Percentiles rank a stretch among this genome's conserved stretches.
These are phyloP conservation scores for Verticillium nonalfalfae DNA, from an alignment of 2,329 filamentous ascomycete species.

Conservation along the genomic window DNA sequence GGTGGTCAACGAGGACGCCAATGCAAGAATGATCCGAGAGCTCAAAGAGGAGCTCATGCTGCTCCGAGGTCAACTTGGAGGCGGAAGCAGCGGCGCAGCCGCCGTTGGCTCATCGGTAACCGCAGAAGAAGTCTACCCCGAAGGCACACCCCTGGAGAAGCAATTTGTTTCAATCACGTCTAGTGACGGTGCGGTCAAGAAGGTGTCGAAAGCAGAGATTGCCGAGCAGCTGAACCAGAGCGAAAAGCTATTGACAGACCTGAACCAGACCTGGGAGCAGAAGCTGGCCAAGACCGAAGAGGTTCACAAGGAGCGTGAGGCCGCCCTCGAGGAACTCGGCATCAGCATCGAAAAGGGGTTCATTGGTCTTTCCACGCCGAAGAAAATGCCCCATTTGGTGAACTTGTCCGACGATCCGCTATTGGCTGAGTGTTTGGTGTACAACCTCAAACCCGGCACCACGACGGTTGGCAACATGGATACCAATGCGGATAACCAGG, in stretches of 20 bases:
- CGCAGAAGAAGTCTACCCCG: slow-evolving; percentile 77
- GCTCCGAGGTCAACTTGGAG: slow-evolving; percentile 77
- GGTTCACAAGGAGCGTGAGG: slow-evolving; percentile 95
- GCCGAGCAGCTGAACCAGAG: slow-evolving; percentile 93
- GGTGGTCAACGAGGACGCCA: slow-evolving; percentile 97
- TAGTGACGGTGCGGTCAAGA: slow-evolving; percentile 79
- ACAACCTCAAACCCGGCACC: slow-evolving; percentile 92
- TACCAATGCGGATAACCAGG: slow-evolving; percentile 64
- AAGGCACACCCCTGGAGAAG: slow-evolving; percentile 86
- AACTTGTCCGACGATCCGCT: slow-evolving; percentile 94
- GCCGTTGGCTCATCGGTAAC: slow-evolving; percentile 35
- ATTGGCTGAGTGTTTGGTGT: slow-evolving; percentile 91
- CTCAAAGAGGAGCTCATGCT: slow-evolving; percentile 90
- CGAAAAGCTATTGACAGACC: slow-evolving; percentile 89
- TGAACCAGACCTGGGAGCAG: slow-evolving; percentile 99
- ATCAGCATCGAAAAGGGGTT: slow-evolving; percentile 99
- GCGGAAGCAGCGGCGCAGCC: slow-evolving; percentile 42
- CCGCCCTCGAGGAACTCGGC: slow-evolving; percentile 89
- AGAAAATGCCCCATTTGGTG: slow-evolving; percentile 98
- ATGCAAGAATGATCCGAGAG: slow-evolving; percentile 97
- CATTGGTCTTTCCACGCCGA: slow-evolving; percentile 88
- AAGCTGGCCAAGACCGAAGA: slow-evolving; percentile 92
- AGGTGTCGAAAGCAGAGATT: slow-evolving; percentile 97
- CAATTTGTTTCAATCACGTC: slow-evolving; percentile 94
- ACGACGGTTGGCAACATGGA: slow-evolving; percentile 95